Evolutionary conservation across 345 rosid species (phyloP).

Genomic region (Aurinia saxatilis): DNA sequence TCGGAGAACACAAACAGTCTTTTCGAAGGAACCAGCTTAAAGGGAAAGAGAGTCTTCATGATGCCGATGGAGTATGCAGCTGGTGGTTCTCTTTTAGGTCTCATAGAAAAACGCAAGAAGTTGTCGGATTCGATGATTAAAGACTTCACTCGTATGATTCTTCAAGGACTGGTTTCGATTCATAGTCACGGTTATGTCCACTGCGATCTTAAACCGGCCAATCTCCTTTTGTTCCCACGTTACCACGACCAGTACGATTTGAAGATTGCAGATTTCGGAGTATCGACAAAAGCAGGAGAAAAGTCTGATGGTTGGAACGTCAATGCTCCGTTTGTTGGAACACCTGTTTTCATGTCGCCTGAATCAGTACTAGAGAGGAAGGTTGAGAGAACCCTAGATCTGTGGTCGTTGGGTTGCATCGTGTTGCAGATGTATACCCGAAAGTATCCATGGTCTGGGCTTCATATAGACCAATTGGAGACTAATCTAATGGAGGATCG

Average conservation of each 20-base stretch:
- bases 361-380: slow-evolving; percentile 12
- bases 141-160: slow-evolving; percentile 21
- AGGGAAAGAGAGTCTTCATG: slow-evolving; percentile 1
- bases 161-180: slow-evolving; percentile 6
- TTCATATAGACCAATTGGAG: no score
- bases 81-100: background rate
- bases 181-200: slow-evolving; percentile 17
- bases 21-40: no score
- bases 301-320: background rate
- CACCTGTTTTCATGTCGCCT: slow-evolving; percentile 11
- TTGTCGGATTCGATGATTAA: background rate
- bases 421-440: slow-evolving; percentile 21
- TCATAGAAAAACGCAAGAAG: background rate
- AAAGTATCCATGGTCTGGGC: slow-evolving; percentile 16
- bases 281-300: background rate
- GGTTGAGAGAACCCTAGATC: slow-evolving; percentile 1
- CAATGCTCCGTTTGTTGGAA: background rate
- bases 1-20: no score
- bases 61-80: slow-evolving; percentile 23
- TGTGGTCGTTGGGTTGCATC: slow-evolving; percentile 23
- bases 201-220: slow-evolving; percentile 23
- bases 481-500: no score
- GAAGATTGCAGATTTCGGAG: slow-evolving; percentile 8
- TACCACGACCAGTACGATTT: background rate
- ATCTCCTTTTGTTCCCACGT: slow-evolving; percentile 9